Conservation (phyloP, 2,329 filamentous ascomycete species). For the Colletotrichum sansevieriae region DNA sequence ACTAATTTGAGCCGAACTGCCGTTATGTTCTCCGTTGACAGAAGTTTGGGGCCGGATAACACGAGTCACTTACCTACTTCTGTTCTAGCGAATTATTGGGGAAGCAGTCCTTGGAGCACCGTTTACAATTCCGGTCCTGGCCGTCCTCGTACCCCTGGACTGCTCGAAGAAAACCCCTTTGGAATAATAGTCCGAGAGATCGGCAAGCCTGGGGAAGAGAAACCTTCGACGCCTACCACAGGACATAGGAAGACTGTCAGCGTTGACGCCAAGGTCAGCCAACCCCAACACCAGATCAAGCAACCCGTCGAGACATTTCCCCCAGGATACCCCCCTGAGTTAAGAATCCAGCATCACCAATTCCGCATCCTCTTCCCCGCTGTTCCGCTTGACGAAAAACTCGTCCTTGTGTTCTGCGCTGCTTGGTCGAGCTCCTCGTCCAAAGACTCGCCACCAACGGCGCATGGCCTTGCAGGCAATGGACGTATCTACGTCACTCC, state of each 20-base stretch:
- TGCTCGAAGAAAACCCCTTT: constrained; percentile 55
- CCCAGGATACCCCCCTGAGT: constrained; percentile 81
- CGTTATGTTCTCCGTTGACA: constrained; percentile 83
- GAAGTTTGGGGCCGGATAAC: constrained; percentile 74
- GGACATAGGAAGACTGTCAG: constrained; percentile 60
- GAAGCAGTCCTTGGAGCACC: constrained; percentile 80
- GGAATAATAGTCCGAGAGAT: constrained; percentile 55
- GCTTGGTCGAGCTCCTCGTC: constrained; percentile 76
- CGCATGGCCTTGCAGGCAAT: constrained; percentile 68
- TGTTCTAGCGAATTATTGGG: constrained; percentile 94
- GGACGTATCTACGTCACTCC: constrained; percentile 90
- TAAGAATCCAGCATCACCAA: constrained; percentile 90
- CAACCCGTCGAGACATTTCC: constrained; percentile 71
- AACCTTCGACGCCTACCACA: constrained; percentile 32
- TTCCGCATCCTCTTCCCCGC: constrained; percentile 92
- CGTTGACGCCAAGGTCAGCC: constrained; percentile 53
- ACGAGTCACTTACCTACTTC: constrained; percentile 83
- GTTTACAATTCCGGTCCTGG: constrained; percentile 48
- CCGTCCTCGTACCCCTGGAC: constrained; percentile 38
- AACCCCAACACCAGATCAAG: constrained; percentile 48
- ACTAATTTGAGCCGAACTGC: constrained; percentile 91
- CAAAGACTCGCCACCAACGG: constrained; percentile 56
- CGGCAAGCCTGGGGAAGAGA: constrained; percentile 47
- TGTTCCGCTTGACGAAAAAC: constrained; percentile 80
- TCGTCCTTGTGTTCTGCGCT: constrained; percentile 92